Evolutionary conservation across 1,284 basidiomycete genomes (phyloP).

Genomic region (Puccinia polysora): DNA sequence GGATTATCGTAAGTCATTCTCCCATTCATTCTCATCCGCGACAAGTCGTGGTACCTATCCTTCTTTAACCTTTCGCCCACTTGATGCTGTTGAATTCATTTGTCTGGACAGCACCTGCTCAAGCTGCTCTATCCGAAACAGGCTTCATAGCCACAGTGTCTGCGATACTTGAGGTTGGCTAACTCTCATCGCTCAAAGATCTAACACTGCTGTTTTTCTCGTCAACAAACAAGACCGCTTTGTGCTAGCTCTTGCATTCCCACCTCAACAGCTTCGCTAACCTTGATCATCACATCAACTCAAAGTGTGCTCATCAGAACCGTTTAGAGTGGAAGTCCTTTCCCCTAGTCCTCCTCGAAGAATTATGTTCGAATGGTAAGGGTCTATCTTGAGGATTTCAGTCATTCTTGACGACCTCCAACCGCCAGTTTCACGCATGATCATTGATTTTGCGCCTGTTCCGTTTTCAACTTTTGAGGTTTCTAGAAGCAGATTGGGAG

Average conservation of each 20-base stretch:
- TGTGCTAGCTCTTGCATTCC: too few relatives aligned
- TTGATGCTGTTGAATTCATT: not conserved
- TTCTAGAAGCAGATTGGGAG: constrained; percentile 18
- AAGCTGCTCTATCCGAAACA: constrained; percentile 18
- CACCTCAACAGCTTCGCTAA: too few relatives aligned
- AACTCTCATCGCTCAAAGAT: not conserved
- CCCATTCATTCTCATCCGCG: not conserved
- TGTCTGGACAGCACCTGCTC: constrained; percentile 21
- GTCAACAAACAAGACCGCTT: too few relatives aligned
- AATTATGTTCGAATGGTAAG: constrained; percentile 12
- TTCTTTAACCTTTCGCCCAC: not conserved
- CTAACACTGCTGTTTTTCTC: not conserved
- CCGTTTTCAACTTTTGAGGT: too few relatives aligned
- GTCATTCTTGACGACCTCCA: too few relatives aligned
- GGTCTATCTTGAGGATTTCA: not conserved
- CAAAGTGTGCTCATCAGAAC: constrained; percentile 7
- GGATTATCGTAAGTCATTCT: constrained; percentile 27
- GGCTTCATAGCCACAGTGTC: constrained; percentile 14
- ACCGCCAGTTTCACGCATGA: too few relatives aligned
- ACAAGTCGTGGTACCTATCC: not conserved
- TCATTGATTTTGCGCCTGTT: too few relatives aligned
- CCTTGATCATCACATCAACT: too few relatives aligned
- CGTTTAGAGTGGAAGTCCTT: constrained; percentile 25
- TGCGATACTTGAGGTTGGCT: constrained; percentile 17
- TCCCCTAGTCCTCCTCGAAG: constrained; percentile 21